Conservation (phyloP, 2,329 filamentous ascomycete genomes). For the Paraphaeosphaeria minitans region DNA sequence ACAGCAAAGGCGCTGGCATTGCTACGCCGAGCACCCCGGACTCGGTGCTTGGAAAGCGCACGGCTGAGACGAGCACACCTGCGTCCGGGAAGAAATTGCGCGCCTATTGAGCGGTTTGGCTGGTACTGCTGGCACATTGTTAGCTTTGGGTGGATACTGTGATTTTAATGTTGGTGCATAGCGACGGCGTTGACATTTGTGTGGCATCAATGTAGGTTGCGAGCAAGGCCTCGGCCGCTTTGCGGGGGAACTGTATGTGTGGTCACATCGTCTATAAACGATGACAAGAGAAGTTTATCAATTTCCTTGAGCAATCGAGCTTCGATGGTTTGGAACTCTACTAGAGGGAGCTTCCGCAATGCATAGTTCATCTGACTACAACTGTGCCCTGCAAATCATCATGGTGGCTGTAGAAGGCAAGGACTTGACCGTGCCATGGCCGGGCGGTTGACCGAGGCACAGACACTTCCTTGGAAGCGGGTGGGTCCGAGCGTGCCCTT, state of each 20-base stretch:
- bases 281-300: background rate
- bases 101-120: slow-evolving; percentile 23
- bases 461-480: slow-evolving; percentile 1
- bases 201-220: background rate
- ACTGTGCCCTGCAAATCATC: background rate
- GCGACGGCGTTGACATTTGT: slow-evolving; percentile 16
- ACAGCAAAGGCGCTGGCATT: slow-evolving; percentile 39
- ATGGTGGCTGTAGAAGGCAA: background rate
- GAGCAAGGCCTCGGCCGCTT: slow-evolving; percentile 3
- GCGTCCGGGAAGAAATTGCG: slow-evolving; percentile 40
- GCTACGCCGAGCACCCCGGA: slow-evolving; percentile 43
- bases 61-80: slow-evolving; percentile 32
- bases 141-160: background rate
- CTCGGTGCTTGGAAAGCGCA: slow-evolving; percentile 45
- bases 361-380: background rate
- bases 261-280: background rate
- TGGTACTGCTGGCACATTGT: background rate
- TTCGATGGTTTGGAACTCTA: background rate
- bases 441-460: slow-evolving; percentile 6
- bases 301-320: background rate
- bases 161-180: slow-evolving; percentile 13
- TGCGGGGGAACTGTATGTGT: background rate
- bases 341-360: background rate
- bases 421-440: background rate
- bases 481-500: slow-evolving; percentile 10